Percentiles rank a stretch among this genome's conserved stretches.
Evolutionary conservation across 352 stramenopile species (phyloP).

Genomic region (Hyaloperonospora arabidopsidis): DNA sequence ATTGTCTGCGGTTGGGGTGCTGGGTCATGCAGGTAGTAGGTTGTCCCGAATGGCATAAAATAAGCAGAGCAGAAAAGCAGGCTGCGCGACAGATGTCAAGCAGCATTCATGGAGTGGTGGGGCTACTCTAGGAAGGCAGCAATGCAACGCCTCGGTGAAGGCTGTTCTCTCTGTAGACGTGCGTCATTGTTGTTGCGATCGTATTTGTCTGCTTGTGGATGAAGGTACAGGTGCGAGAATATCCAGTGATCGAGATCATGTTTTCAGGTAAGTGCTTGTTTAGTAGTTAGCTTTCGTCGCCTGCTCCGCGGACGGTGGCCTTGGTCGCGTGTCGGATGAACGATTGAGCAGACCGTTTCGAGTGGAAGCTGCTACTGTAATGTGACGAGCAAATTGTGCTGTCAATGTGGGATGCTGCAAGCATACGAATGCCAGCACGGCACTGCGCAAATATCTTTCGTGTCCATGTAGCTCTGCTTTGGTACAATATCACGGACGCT

Average conservation of each 20-base stretch:
- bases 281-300: slow-evolving; percentile 81
- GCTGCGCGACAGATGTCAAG: slow-evolving; percentile 11
- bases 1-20: slow-evolving; percentile 7
- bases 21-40: slow-evolving; percentile 2
- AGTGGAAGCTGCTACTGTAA: slow-evolving; percentile 77
- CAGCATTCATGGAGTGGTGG: slow-evolving; percentile 16
- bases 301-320: slow-evolving; percentile 76
- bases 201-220: slow-evolving; percentile 7
- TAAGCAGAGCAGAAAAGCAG: slow-evolving; percentile 24
- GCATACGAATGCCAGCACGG: slow-evolving; percentile 84
- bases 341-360: slow-evolving; percentile 68
- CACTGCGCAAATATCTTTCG: slow-evolving; percentile 82
- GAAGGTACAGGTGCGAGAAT: slow-evolving; percentile 27
- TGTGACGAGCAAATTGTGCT: slow-evolving; percentile 66
- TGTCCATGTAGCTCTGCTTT: slow-evolving; percentile 70
- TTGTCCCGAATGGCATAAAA: slow-evolving; percentile 13
- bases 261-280: slow-evolving; percentile 79
- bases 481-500: slow-evolving; percentile 82
- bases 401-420: slow-evolving; percentile 86
- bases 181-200: slow-evolving; percentile 6
- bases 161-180: slow-evolving; percentile 22
- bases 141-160: slow-evolving; percentile 26
- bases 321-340: slow-evolving; percentile 71
- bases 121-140: slow-evolving; percentile 28
- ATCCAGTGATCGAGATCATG: slow-evolving; percentile 76